phyloP scores from a whole-genome alignment of 306 rosid species.

The Notholithocarpus densiflorus region DNA sequence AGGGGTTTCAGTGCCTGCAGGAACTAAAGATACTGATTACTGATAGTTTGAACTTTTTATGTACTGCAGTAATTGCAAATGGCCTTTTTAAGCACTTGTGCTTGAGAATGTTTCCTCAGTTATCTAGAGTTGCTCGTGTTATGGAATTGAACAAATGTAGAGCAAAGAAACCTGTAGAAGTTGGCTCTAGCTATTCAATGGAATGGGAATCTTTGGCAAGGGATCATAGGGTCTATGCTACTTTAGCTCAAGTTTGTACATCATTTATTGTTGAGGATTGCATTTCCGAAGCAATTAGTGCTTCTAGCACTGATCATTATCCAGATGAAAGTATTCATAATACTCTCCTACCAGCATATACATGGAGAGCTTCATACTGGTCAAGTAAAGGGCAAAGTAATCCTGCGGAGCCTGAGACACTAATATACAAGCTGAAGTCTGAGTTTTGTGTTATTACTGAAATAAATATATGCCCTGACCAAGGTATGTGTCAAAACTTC shows the following conservation, averaged over 20 bases:
- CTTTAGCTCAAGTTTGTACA: conserved; percentile 34
- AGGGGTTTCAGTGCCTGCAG: not conserved
- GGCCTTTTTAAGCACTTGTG: conserved; percentile 71
- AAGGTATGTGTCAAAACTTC: conserved; percentile 39
- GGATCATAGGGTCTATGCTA: conserved; percentile 64
- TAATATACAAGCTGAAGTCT: conserved; percentile 64
- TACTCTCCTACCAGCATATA: conserved; percentile 54
- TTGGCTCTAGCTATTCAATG: conserved; percentile 57
- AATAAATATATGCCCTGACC: conserved; percentile 63
- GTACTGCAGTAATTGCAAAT: conserved; percentile 66
- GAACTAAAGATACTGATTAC: conserved; percentile 12
- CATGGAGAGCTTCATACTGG: conserved; percentile 60
- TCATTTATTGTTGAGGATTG: conserved; percentile 38
- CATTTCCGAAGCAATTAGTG: conserved; percentile 50
- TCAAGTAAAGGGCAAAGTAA: conserved; percentile 77
- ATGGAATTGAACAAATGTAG: conserved; percentile 47
- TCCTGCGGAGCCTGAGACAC: conserved; percentile 70
- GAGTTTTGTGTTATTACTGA: conserved; percentile 62
- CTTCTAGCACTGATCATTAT: conserved; percentile 90
- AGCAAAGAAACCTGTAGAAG: conserved; percentile 37
- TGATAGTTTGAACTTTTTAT: conserved; percentile 19
- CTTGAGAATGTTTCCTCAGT: conserved; percentile 78
- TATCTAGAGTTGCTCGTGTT: conserved; percentile 50
- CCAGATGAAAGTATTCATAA: conserved; percentile 73
- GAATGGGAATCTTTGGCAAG: conserved; percentile 53